These are phyloP conservation scores for Adansonia madagascariensis DNA, from an alignment of 441 rosid genomes.

Conservation along the genomic window DNA sequence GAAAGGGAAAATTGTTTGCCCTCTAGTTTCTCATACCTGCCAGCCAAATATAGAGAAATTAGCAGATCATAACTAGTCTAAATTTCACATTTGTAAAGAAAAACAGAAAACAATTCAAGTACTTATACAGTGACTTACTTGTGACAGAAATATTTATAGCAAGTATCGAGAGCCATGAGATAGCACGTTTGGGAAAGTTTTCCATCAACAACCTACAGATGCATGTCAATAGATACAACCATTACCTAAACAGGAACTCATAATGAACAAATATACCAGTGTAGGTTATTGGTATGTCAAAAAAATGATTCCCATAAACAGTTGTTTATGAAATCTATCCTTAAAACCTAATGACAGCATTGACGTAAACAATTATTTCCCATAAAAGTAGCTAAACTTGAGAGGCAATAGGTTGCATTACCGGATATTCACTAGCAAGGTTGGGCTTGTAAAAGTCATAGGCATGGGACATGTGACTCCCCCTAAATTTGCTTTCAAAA, in stretches of 20 bases:
- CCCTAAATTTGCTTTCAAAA: slow-evolving; percentile 92
- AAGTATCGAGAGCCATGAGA: slow-evolving; percentile 93
- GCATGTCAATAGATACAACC: slow-evolving; percentile 14
- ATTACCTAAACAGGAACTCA: slow-evolving; percentile 8
- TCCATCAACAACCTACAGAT: slow-evolving; percentile 92
- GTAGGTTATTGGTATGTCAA: background rate
- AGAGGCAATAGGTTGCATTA: slow-evolving; percentile 36
- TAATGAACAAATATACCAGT: background rate
- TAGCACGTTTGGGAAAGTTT: slow-evolving; percentile 98
- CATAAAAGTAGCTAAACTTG: slow-evolving; percentile 14
- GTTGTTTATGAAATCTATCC: background rate
- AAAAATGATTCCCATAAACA: slow-evolving; percentile 13
- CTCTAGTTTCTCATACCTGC: slow-evolving; percentile 80
- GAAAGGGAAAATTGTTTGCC: slow-evolving; percentile 77
- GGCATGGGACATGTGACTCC: slow-evolving; percentile 92
- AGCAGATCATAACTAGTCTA: slow-evolving; percentile 5
- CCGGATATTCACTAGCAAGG: slow-evolving; percentile 99
- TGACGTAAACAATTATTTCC: background rate
- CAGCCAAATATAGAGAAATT: slow-evolving; percentile 29
- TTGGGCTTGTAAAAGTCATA: slow-evolving; percentile 98
- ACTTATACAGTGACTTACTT: slow-evolving; percentile 54
- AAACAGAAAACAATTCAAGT: slow-evolving; percentile 20
- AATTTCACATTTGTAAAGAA: background rate
- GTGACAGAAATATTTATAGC: slow-evolving; percentile 78
- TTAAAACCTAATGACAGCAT: background rate